Percentiles rank a stretch among this genome's conserved stretches.
phyloP scores from a whole-genome alignment of 78 protist species.

The Dictyostelium purpureum region DNA sequence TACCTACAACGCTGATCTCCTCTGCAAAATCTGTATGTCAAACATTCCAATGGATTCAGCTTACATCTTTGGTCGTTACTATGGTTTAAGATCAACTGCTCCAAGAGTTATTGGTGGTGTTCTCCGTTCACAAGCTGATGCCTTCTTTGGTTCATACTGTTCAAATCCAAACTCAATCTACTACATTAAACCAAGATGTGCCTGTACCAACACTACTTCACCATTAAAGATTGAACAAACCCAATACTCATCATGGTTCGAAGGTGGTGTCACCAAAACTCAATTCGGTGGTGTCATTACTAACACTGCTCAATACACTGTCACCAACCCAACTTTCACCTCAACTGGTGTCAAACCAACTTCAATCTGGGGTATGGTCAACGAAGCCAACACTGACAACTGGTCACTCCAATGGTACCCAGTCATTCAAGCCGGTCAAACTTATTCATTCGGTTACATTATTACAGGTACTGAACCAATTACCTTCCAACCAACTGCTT shows the following conservation, averaged over 20 bases:
- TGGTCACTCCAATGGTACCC: constrained; percentile 47
- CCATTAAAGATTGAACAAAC: constrained; percentile 8
- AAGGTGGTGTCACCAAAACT: neutral
- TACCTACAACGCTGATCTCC: constrained; percentile 26
- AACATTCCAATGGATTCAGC: constrained; percentile 60
- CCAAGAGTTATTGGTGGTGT: constrained; percentile 66
- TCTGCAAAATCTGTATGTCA: constrained; percentile 60
- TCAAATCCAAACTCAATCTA: constrained; percentile 21
- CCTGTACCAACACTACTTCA: constrained; percentile 3
- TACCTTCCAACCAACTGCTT: constrained; percentile 7
- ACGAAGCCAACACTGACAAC: neutral
- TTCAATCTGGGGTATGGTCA: constrained; percentile 28
- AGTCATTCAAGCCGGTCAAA: constrained; percentile 5
- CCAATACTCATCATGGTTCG: neutral
- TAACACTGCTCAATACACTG: neutral
- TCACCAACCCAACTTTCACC: constrained; percentile 17
- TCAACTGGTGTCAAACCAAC: neutral
- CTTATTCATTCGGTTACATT: constrained; percentile 24
- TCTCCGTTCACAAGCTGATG: constrained; percentile 7
- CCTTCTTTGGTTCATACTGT: constrained; percentile 44
- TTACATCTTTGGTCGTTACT: constrained; percentile 21
- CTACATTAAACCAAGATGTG: constrained; percentile 61
- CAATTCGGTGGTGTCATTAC: constrained; percentile 30
- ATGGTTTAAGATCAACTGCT: constrained; percentile 12
- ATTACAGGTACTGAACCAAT: neutral